These are phyloP conservation scores for Edaphochlamys debaryana DNA, from an alignment of 139 green algal species.

Conservation along the genomic window DNA sequence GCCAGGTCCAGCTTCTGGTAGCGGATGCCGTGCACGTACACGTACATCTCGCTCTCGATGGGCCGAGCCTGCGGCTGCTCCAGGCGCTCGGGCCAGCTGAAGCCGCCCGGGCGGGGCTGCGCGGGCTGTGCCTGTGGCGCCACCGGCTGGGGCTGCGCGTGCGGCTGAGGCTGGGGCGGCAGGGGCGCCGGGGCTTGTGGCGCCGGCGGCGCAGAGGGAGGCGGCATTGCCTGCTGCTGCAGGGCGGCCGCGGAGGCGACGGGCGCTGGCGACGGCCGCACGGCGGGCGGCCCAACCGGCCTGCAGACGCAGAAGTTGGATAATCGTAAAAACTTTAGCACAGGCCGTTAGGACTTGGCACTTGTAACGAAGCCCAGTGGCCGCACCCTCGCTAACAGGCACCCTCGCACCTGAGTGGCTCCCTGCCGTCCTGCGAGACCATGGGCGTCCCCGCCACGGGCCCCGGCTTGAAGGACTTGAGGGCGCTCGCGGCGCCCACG, in stretches of 20 bases:
- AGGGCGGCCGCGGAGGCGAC: not conserved
- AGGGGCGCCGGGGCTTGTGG: slow-evolving; percentile 8
- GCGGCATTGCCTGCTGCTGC: slow-evolving; percentile 27
- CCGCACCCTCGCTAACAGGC: no score
- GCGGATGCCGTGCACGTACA: slow-evolving; percentile 81
- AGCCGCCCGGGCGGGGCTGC: not conserved
- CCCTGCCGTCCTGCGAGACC: not conserved
- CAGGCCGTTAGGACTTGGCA: no score
- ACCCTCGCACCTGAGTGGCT: slow-evolving; percentile 18
- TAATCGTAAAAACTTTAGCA: not conserved
- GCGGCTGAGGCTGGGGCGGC: not conserved
- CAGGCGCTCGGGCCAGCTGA: slow-evolving; percentile 44
- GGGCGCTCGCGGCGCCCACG: not conserved
- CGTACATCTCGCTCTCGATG: slow-evolving; percentile 82
- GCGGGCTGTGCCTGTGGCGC: slow-evolving; percentile 36
- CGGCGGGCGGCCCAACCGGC: not conserved
- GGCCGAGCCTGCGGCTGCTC: slow-evolving; percentile 48
- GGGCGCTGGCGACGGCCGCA: not conserved
- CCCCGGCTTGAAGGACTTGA: not conserved
- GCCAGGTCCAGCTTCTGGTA: slow-evolving; percentile 97
- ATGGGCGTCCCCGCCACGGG: not conserved
- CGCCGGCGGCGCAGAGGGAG: slow-evolving; percentile 18
- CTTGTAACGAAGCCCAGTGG: no score
- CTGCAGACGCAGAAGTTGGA: not conserved
- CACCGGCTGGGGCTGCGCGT: slow-evolving; percentile 6